Base-by-base conservation (phyloP, 208 protist genomes). In the Leishmania aethiopica region DNA sequence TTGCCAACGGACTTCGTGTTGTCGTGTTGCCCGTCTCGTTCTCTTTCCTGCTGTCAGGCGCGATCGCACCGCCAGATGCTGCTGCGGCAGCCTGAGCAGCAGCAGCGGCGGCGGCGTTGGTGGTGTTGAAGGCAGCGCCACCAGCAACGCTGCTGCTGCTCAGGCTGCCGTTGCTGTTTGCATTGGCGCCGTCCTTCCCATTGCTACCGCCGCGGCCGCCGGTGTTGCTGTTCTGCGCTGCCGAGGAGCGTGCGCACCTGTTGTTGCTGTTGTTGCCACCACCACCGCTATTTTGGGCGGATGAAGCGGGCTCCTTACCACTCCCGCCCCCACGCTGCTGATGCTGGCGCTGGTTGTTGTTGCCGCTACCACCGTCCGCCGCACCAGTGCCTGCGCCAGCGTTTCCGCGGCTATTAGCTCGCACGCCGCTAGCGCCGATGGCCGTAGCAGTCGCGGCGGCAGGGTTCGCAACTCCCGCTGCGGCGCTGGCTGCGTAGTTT, bases 291-390 rank as follows among this genome's bases (percentile, higher is more conserved):
- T 10, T 37, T 67, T 1, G 13, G n/a, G 32, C 15, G 32, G 62
- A 37, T 42, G n/a, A 67, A 67, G 13, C 1, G 15, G n/a, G 13
- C 32, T 67, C 62, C 62, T 67, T 53, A 10, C n/a, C 64, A 40
- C 74, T 67, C 42, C 57, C 55, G 28, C 71, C 79, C 11, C 53
- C 35, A 25, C 53, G 10, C 28, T 64, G 73, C 53, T 77, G 71
- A 25, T 75, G 59, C 22, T 75, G 72, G 45, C 67, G 80, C 25
- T 74, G 77, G 28, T 62, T 67, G 25, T 79, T 78, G 64, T 76
- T 81, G 57, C 70, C 84, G 51, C 19, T 35, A 28, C 66, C 8
- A 71, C 66, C 22, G 70, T 55, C 70, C 28, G 28, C 45, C 47
- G 7, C 57, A 32, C 79, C 62, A 28, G 49, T 47, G 53, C 79